These are phyloP conservation scores for Carex cristatella DNA, from an alignment of 176 grass and related monocot species.

Conservation along the genomic window DNA sequence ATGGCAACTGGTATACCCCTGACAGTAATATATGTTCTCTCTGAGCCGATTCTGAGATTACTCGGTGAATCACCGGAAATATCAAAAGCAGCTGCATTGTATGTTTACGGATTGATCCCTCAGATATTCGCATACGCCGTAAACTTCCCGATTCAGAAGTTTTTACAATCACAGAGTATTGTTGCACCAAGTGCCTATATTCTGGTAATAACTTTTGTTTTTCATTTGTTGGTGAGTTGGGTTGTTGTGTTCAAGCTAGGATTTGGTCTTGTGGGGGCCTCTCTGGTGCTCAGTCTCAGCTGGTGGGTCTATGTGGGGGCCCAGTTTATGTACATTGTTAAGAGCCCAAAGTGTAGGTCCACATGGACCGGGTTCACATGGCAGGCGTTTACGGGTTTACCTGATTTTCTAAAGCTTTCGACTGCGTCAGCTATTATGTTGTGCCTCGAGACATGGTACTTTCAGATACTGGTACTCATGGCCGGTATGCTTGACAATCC, in stretches of 20 bases:
- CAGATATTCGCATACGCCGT: conserved; percentile 89
- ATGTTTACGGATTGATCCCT: conserved; percentile 74
- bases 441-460: conserved; percentile 91
- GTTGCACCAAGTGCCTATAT: conserved; percentile 90
- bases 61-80: conserved; percentile 77
- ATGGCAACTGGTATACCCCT: conserved; percentile 69
- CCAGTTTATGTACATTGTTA: conserved; percentile 70
- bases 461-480: conserved; percentile 82
- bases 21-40: conserved; percentile 55
- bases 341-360: conserved; percentile 43
- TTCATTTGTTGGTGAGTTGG: conserved; percentile 66
- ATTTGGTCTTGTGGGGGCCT: conserved; percentile 61
- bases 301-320: conserved; percentile 67
- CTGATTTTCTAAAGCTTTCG: conserved; percentile 58
- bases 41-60: conserved; percentile 54
- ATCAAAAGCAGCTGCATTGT: conserved; percentile 53
- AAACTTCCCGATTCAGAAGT: conserved; percentile 92
- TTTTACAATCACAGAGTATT: conserved; percentile 87
- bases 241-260: conserved; percentile 46
- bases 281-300: conserved; percentile 60
- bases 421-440: conserved; percentile 82
- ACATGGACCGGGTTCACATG: conserved; percentile 82
- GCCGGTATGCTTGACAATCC: conserved; percentile 72
- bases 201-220: conserved; percentile 34
- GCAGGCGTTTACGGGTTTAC: conserved; percentile 62